These are phyloP conservation scores for Colletotrichum plurivorum DNA, from an alignment of 2,329 filamentous ascomycete species.

Conservation along the genomic window DNA sequence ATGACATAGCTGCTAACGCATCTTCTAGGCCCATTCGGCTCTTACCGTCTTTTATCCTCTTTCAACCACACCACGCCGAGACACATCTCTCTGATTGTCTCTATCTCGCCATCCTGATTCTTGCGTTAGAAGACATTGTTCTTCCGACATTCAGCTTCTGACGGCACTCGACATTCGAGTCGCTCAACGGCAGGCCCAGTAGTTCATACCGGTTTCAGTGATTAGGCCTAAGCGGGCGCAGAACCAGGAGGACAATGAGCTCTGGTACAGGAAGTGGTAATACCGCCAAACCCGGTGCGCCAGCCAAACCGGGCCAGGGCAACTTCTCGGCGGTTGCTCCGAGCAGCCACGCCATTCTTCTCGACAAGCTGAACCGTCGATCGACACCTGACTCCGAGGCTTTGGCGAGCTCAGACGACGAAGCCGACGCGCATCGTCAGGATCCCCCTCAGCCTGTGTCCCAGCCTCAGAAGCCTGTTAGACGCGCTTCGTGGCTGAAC, in stretches of 20 bases:
- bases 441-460: constrained; percentile 62
- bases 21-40: constrained; percentile 37
- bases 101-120: background rate
- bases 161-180: background rate
- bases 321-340: constrained; percentile 62
- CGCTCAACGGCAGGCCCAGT: background rate
- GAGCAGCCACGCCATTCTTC: constrained; percentile 74
- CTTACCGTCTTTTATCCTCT: constrained; percentile 45
- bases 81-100: constrained; percentile 4
- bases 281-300: constrained; percentile 63
- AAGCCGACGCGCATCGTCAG: constrained; percentile 77
- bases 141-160: background rate
- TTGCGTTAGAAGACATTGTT: constrained; percentile 22
- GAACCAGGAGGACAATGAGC: constrained; percentile 60
- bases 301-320: constrained; percentile 66
- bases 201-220: constrained; percentile 7
- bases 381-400: constrained; percentile 96
- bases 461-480: constrained; percentile 73
- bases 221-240: background rate
- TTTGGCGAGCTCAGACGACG: constrained; percentile 94
- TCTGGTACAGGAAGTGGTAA: constrained; percentile 49
- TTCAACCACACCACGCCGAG: constrained; percentile 18
- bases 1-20: constrained; percentile 36
- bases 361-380: constrained; percentile 83
- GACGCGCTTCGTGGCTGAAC: constrained; percentile 88